Evolutionary conservation across 1,284 basidiomycete genomes (phyloP), one percentile per base, ranked within the genome.

Genomic region (Cutaneotrichosporon mucoides): DNA sequence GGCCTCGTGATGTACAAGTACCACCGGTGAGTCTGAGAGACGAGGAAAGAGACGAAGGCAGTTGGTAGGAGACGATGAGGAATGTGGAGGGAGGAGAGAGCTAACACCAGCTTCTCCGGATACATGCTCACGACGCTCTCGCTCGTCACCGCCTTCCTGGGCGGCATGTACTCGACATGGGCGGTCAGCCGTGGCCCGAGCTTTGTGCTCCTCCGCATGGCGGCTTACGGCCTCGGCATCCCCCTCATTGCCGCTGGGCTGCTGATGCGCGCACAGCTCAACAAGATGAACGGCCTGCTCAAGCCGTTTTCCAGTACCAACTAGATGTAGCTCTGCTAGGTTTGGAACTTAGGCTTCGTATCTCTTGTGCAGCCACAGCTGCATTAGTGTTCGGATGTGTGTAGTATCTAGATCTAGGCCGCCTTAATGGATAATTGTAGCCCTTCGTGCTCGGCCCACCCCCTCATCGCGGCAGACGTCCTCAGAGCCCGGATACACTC

Each of bases 91-190:
- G 12, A n/a, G 51, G 33, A 6, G 13, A 68, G 64, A 24, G 24
- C 55, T 55, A n/a, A 57, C 45, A 11, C 13, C 60, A 73, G 76
- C 16, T 43, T 73, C 5, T 74, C 73, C 0, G 77, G 77, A 11
- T 78, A 77, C 62, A 37, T 68, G 6, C 66, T 79, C 43, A 54
- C 76, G 9, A 64, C 68, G 3, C 54, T 75, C 2, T 59, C 68
- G 8, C 60, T 78, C 38, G 33, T 68, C 50, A 75, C 73, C 1
- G 75, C 75, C 0, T 66, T 72, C 46, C 65, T 77, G 2, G 75
- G 68, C 2, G 76, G 76, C 24, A 68, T 64, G 34, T 69, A 72
- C 54, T 73, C 73, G 5, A 60, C 55, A 8, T 76, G 74, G 73
- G 65, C 71, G 6, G 35, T 55, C 9, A 46, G 34, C 5, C 51